Percentiles rank a stretch among this genome's conserved stretches.
Conservation (phyloP, 2,329 filamentous ascomycete species). For the Byssoonygena ceratinophila region DNA sequence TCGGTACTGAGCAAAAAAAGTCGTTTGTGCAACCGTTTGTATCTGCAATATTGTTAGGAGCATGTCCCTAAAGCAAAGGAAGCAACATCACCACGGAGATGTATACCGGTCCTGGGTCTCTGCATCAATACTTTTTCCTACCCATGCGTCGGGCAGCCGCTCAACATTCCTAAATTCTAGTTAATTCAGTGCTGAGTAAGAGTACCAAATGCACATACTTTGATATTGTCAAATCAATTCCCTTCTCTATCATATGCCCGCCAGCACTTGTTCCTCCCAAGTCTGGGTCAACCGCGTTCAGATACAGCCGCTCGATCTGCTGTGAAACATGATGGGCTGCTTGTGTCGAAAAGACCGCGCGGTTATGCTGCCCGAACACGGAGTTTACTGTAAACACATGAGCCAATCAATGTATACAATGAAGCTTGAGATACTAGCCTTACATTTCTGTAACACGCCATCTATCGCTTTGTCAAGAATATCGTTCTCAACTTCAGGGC, state of each 20-base stretch:
- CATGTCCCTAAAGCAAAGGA: neutral
- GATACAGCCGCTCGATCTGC: constrained; percentile 47
- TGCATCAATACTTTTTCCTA: constrained; percentile 24
- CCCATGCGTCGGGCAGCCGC: constrained; percentile 30
- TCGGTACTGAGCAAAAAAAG: constrained; percentile 39
- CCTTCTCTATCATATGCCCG: constrained; percentile 28
- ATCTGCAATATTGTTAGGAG: constrained; percentile 19
- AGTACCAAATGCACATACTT: constrained; percentile 21
- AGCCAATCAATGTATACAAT: neutral
- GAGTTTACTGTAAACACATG: constrained; percentile 39
- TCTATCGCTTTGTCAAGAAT: constrained; percentile 41
- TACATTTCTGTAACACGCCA: constrained; percentile 44
- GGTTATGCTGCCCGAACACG: constrained; percentile 43
- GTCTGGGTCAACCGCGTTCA: constrained; percentile 38
- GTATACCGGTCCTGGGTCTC: constrained; percentile 27
- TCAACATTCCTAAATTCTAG: constrained; percentile 28
- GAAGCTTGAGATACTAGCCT: neutral
- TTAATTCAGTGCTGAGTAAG: constrained; percentile 6
- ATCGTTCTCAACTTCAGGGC: constrained; percentile 28
- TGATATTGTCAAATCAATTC: constrained; percentile 31
- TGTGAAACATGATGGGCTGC: constrained; percentile 47
- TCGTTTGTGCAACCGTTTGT: constrained; percentile 33
- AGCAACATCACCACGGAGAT: neutral
- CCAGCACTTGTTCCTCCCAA: constrained; percentile 19
- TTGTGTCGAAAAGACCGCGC: constrained; percentile 44